Evolutionary conservation across 228 moss, liverwort and hornwort species (phyloP).

Genomic region (Sphagnum magellanicum): DNA sequence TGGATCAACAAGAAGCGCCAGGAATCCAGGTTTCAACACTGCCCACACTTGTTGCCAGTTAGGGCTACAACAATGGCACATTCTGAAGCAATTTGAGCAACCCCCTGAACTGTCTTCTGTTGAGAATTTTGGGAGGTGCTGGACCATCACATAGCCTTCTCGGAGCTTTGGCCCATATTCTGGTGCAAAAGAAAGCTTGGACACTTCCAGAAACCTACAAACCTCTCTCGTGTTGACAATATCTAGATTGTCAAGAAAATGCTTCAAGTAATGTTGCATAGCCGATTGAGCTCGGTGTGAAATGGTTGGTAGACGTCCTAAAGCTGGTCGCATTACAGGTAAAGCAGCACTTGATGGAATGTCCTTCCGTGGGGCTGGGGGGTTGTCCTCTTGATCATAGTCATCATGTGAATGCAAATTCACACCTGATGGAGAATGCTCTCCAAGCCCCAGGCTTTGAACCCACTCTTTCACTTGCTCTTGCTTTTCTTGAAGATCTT

Average conservation of each 20-base stretch:
- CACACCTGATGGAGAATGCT: conserved; percentile 18
- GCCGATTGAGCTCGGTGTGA: conserved; percentile 46
- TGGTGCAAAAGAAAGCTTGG: conserved; percentile 54
- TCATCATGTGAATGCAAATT: conserved; percentile 41
- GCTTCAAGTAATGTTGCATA: conserved; percentile 56
- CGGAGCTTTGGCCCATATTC: conserved; percentile 61
- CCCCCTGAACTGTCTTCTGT: conserved; percentile 23
- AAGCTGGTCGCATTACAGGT: conserved; percentile 60
- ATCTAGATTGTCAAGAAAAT: conserved; percentile 56
- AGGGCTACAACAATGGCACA: conserved; percentile 49
- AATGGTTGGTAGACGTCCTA: conserved; percentile 60
- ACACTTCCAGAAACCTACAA: conserved; percentile 55
- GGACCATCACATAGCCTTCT: conserved; percentile 58
- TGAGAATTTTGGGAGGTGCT: conserved; percentile 43
- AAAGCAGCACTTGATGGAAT: conserved; percentile 59
- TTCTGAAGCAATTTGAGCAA: conserved; percentile 34
- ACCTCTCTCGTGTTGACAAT: conserved; percentile 56
- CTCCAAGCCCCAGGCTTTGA: conserved; percentile 51
- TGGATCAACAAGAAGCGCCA: conserved; percentile 55
- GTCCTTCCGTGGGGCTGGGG: conserved; percentile 28
- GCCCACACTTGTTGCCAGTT: conserved; percentile 64
- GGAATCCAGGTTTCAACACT: conserved; percentile 56
- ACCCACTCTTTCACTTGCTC: conserved; percentile 63
- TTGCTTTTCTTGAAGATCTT: conserved; percentile 57
- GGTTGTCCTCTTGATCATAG: conserved; percentile 40